Evolutionary conservation across 2,329 filamentous ascomycete species (phyloP), one percentile per base, ranked within the genome.

Genomic region (Apiospora sp.): DNA sequence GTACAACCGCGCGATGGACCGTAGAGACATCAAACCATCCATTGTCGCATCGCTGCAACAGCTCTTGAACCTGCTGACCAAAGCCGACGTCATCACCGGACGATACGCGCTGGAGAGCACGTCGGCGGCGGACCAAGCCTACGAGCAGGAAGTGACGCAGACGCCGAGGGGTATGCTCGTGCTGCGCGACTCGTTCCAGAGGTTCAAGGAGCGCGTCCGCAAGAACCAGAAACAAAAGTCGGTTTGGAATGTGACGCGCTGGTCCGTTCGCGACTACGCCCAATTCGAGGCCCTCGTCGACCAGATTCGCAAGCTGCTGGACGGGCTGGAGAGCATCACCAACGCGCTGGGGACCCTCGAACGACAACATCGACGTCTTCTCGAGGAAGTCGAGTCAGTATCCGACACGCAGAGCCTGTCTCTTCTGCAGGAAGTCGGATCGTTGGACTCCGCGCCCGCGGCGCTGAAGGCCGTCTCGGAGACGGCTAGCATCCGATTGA

Each of bases 181-280:
- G 7, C 78, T 78, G 61, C 74, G 74, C 54, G 71, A 71, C 6
- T 70, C 69, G 1, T 79, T 77, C 44, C 74, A 77, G 4, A 54
- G 37, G 27, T 77, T 79, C 69, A 75, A 75, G 44, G 51, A 16
- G 27, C 68, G 74, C 1, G 69, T 77, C 12, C 67, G 71, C 12
- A 74, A 64, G 30, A 72, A 76, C n/a, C 75, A 78, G 48, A 77
- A 75, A 43, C 67, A 75, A 2, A 75, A 71, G 13, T 75, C 75
- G 4, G 58, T 71, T 5, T 77, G 74, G 73, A 74, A 73, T 2
- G 75, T 77, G 3, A 79, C 76, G 1, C 64, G 72, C 41, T 78
- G 76, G 75, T 73, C 75, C 0, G 69, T 80, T 16, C 72, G 77
- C 34, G 75, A 78, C 67, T 72, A 68, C 0, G 46, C 67, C 7